These are phyloP conservation scores for Globisporangium megalacanthum DNA, from an alignment of 352 stramenopile species.

Conservation along the genomic window DNA sequence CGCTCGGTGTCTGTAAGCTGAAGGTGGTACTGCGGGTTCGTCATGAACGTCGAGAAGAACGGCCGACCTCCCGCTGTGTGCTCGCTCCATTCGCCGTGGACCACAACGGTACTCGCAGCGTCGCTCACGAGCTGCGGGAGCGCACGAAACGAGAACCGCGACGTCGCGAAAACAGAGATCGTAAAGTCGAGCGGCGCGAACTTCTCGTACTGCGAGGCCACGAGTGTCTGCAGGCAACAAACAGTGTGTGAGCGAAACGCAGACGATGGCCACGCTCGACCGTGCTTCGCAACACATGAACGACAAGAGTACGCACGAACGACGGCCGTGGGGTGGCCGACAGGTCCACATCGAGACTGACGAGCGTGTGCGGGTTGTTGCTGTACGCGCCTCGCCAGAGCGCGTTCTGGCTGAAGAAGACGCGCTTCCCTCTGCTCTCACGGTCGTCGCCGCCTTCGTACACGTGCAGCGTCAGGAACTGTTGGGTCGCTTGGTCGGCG, in stretches of 20 bases:
- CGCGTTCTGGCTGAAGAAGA: conserved; percentile 82
- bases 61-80: conserved; percentile 50
- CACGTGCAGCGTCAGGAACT: conserved; percentile 90
- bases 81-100: conserved; percentile 37
- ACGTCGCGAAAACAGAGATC: conserved; percentile 80
- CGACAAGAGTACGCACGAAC: conserved; percentile 30
- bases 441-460: conserved; percentile 36
- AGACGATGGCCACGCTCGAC: not conserved
- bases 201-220: conserved; percentile 92
- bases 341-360: conserved; percentile 80
- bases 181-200: conserved; percentile 87
- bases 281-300: not conserved
- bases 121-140: conserved; percentile 42
- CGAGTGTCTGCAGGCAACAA: conserved; percentile 54
- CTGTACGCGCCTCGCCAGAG: conserved; percentile 86
- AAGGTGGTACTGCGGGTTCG: conserved; percentile 74
- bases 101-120: conserved; percentile 30
- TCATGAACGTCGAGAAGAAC: conserved; percentile 75
- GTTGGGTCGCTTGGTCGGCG: conserved; percentile 37
- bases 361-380: conserved; percentile 90
- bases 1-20: conserved; percentile 12
- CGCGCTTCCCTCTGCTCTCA: conserved; percentile 38
- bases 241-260: not conserved
- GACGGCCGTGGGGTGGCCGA: conserved; percentile 38
- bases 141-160: conserved; percentile 52